A percentile compares a stretch with the other conserved stretches of the same genome.
These are phyloP conservation scores for Ogataea henricii DNA, from an alignment of 805 yeast genomes.

Conservation along the genomic window DNA sequence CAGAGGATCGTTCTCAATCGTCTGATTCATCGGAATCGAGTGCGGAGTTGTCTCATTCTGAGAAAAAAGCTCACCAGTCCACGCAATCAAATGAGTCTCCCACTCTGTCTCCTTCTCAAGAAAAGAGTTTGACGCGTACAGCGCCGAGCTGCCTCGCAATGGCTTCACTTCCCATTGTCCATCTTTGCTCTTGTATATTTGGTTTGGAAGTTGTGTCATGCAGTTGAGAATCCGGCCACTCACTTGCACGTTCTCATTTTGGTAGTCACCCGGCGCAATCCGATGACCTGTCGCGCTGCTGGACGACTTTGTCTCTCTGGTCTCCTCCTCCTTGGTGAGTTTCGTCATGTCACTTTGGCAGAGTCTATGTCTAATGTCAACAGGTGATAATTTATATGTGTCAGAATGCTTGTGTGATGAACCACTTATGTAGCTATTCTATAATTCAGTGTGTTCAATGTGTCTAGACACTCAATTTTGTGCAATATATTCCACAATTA, in stretches of 20 bases:
- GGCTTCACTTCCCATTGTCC: conserved; percentile 61
- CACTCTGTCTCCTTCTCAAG: conserved; percentile 68
- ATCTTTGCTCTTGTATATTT: conserved; percentile 46
- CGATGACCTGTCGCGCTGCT: background rate
- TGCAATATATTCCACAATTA: too few species aligned
- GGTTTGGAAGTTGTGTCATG: conserved; percentile 68
- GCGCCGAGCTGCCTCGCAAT: conserved; percentile 80
- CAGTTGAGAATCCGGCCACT: conserved; percentile 70
- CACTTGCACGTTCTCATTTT: conserved; percentile 36
- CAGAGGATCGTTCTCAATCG: conserved; percentile 58
- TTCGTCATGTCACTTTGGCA: conserved; percentile 1
- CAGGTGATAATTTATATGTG: background rate
- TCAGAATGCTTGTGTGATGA: too few species aligned
- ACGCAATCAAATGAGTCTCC: conserved; percentile 87
- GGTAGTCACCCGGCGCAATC: conserved; percentile 22
- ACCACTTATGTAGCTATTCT: too few species aligned
- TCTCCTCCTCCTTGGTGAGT: background rate
- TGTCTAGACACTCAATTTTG: too few species aligned
- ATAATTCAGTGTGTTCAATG: too few species aligned
- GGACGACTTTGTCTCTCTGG: background rate
- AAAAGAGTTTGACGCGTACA: conserved; percentile 72
- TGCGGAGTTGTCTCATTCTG: conserved; percentile 28
- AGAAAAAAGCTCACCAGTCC: conserved; percentile 86
- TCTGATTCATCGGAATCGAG: conserved; percentile 27
- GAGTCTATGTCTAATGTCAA: background rate